phyloP scores from a whole-genome alignment of 805 yeast genomes.

The Barnettozyma pratensis region DNA sequence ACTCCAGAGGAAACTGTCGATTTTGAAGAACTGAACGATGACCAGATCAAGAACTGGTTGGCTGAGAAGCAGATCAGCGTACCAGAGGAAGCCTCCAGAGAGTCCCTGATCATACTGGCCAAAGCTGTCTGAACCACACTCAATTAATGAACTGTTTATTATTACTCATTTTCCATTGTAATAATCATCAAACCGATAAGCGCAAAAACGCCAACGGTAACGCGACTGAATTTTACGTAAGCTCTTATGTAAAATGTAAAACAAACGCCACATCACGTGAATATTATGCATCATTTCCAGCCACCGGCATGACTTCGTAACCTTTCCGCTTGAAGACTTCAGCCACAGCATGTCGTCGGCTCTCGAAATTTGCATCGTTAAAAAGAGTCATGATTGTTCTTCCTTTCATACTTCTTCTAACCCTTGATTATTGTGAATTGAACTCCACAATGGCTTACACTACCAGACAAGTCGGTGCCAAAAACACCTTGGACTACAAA shows the following conservation, averaged over 20 bases:
- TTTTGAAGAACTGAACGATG: slow-evolving; percentile 5
- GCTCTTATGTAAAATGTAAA: no score
- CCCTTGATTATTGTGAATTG: neutral
- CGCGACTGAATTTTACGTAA: no score
- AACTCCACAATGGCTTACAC: slow-evolving; percentile 59
- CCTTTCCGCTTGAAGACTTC: neutral
- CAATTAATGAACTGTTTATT: neutral
- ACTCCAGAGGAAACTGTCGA: slow-evolving; percentile 3
- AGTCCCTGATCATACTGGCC: slow-evolving; percentile 8
- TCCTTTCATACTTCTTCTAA: neutral
- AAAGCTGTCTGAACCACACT: slow-evolving; percentile 4
- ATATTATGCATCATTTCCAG: no score
- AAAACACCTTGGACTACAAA: slow-evolving; percentile 90
- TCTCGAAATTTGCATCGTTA: no score
- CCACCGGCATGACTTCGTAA: no score
- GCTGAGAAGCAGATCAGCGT: slow-evolving; percentile 4
- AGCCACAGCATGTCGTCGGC: neutral
- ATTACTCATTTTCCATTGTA: no score
- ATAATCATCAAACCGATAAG: no score
- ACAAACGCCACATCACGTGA: slow-evolving; percentile 1
- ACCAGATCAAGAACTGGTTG: slow-evolving; percentile 10
- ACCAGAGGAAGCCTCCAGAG: slow-evolving; percentile 12
- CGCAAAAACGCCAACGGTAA: no score
- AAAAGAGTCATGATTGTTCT: neutral
- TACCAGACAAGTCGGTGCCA: slow-evolving; percentile 92